Base-by-base conservation (phyloP, 345 rosid genomes). In the Isatis tinctoria region DNA sequence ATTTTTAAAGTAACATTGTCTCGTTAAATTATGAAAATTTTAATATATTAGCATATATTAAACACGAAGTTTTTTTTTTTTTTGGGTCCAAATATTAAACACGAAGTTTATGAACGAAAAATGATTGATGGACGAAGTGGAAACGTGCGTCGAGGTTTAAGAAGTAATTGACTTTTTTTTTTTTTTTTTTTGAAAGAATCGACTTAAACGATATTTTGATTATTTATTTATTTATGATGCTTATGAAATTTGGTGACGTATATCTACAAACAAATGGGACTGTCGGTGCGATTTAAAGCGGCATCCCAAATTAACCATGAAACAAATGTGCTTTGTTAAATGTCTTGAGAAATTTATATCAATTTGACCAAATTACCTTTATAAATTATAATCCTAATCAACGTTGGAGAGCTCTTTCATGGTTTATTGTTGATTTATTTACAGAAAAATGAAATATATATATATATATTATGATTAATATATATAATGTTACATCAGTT, bases 271-370 rank as follows among this genome's bases (percentile, higher is more conserved):
- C n/a, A n/a, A n/a, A n/a, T 26, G 65, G 74, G 70, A 69, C 65
- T 75, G 75, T 69, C 79, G 70, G 79, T 69, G 70, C 52, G 41
- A 26, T 45, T n/a, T 33, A 8, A 61, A 41, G 45, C 40, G 48
- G 18, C 62, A 41, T 51, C 12, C 58, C 49, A 67, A 52, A 68
- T 32, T 75, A 60, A 62, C 7, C 74, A 69, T 54, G 7, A 51
- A 76, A 62, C 44, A 76, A 76, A 76, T 76, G 75, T 76, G 75
- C 44, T 26, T n/a, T n/a, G n/a, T n/a, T n/a, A n/a, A n/a, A n/a
- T n/a, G n/a, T n/a, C n/a, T n/a, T n/a, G n/a, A n/a, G n/a, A n/a
- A n/a, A 18, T 60, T 60, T 6, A 37, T 8, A 39, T 7, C 6
- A 33, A 39, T 60, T 37, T 20, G 18, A 37, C 63, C 22, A 17